A percentile compares a stretch with the other conserved stretches of the same genome.
Evolutionary conservation across 768 basidiomycete species (phyloP).

Genomic region (Astraeus odoratus): DNA sequence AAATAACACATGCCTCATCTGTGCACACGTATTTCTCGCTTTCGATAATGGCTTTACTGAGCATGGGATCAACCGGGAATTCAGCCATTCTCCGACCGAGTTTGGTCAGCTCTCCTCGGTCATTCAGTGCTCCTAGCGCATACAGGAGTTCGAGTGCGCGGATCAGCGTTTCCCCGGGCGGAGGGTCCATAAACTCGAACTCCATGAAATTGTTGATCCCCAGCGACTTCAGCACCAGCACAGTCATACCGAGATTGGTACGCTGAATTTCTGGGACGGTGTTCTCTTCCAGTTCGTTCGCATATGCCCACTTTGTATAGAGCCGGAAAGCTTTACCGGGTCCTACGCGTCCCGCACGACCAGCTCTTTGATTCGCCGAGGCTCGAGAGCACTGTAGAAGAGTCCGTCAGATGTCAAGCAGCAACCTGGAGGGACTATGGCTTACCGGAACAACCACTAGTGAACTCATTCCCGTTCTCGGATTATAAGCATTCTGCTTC

Average conservation of each 20-base stretch:
- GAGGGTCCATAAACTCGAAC: slow-evolving; percentile 98
- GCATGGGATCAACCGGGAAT: slow-evolving; percentile 97
- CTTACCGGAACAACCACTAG: slow-evolving; percentile 90
- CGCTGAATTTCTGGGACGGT: slow-evolving; percentile 98
- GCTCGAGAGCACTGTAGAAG: slow-evolving; percentile 80
- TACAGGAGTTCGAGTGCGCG: slow-evolving; percentile 90
- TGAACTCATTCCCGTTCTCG: slow-evolving; percentile 97
- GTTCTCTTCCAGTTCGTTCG: slow-evolving; percentile 93
- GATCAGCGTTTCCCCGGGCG: slow-evolving; percentile 96
- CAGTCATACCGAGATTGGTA: slow-evolving; percentile 95
- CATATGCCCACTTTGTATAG: slow-evolving; percentile 97
- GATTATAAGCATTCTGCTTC: slow-evolving; percentile 99
- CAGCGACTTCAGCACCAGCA: slow-evolving; percentile 89
- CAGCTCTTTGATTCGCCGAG: slow-evolving; percentile 95
- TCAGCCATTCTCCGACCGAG: slow-evolving; percentile 97
- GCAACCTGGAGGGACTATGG: slow-evolving; percentile 10
- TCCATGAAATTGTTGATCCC: slow-evolving; percentile 98
- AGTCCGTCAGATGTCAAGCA: neutral
- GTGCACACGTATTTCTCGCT: slow-evolving; percentile 93
- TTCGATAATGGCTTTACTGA: slow-evolving; percentile 93
- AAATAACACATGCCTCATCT: slow-evolving; percentile 68
- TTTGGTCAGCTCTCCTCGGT: slow-evolving; percentile 95
- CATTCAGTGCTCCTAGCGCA: slow-evolving; percentile 93
- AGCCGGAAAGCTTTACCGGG: slow-evolving; percentile 98
- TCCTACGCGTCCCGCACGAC: slow-evolving; percentile 95